These are phyloP conservation scores for Plicaturopsis crispa DNA, from an alignment of 768 basidiomycete species.

Conservation along the genomic window DNA sequence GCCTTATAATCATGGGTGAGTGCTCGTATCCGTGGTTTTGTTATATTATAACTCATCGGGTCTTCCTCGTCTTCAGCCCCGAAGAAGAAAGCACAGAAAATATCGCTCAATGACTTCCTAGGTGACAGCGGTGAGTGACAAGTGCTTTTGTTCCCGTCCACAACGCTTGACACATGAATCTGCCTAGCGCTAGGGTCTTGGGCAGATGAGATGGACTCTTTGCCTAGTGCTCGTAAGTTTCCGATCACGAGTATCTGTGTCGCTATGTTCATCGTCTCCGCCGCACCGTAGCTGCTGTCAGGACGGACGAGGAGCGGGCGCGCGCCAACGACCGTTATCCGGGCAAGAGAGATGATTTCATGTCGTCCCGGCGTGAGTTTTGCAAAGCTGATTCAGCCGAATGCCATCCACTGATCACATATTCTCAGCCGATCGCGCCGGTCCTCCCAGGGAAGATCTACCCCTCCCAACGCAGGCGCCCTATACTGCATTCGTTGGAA, in stretches of 20 bases:
- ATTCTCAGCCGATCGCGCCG: slow-evolving; percentile 46
- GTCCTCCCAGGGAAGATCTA: slow-evolving; percentile 76
- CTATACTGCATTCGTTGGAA: slow-evolving; percentile 95
- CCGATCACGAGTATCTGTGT: slow-evolving; percentile 5
- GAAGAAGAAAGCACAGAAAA: slow-evolving; percentile 88
- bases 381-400: slow-evolving; percentile 2
- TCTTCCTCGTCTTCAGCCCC: slow-evolving; percentile 47
- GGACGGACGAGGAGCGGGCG: slow-evolving; percentile 57
- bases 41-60: not conserved
- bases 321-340: slow-evolving; percentile 47
- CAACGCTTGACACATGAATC: slow-evolving; percentile 9
- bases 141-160: slow-evolving; percentile 10
- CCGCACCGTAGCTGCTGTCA: slow-evolving; percentile 59
- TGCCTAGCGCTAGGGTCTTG: slow-evolving; percentile 79
- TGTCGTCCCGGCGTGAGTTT: slow-evolving; percentile 51
- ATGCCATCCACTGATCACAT: slow-evolving; percentile 5
- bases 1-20: too few relatives aligned
- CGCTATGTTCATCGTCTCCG: not conserved
- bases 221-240: slow-evolving; percentile 88
- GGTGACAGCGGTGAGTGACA: slow-evolving; percentile 67
- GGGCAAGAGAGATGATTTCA: slow-evolving; percentile 57
- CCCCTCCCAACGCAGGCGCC: slow-evolving; percentile 95
- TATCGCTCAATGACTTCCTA: slow-evolving; percentile 89
- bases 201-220: slow-evolving; percentile 96
- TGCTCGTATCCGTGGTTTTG: too few relatives aligned